These are phyloP conservation scores for Macrotyloma uniflorum DNA, from an alignment of 306 rosid species.

Conservation along the genomic window DNA sequence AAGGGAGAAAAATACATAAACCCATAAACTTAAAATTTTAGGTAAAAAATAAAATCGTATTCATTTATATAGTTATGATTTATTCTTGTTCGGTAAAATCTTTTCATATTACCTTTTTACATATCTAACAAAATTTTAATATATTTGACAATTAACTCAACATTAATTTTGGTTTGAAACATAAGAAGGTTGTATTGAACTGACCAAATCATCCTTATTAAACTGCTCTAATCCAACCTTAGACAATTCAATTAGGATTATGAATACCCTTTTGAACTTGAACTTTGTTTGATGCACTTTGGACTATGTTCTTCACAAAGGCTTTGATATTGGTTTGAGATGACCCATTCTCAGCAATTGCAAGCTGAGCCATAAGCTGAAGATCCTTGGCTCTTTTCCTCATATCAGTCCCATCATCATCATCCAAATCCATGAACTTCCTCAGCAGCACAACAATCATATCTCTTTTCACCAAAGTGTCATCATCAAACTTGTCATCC, in stretches of 20 bases:
- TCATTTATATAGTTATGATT: too few species aligned
- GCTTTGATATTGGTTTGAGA: conserved; percentile 39
- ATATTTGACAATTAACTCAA: too few species aligned
- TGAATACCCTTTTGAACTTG: background rate
- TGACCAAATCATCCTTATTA: too few species aligned
- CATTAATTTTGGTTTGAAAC: too few species aligned
- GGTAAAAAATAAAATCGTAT: too few species aligned
- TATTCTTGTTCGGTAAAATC: too few species aligned
- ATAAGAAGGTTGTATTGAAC: too few species aligned
- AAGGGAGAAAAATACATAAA: too few species aligned
- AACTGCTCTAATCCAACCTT: too few species aligned
- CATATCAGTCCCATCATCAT: conserved; percentile 40
- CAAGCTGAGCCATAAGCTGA: conserved; percentile 34
- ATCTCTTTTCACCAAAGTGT: conserved; percentile 44
- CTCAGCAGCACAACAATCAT: conserved; percentile 43
- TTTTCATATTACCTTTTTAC: too few species aligned
- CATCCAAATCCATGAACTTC: conserved; percentile 49
- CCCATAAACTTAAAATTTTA: too few species aligned
- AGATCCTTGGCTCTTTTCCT: conserved; percentile 48
- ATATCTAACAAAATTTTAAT: too few species aligned
- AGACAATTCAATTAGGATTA: conserved; percentile 14
- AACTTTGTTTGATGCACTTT: background rate
- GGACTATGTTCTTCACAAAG: conserved; percentile 36
- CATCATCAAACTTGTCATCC: conserved; percentile 31
- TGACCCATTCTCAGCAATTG: conserved; percentile 48